These are phyloP conservation scores for Pichia phayaonensis DNA, from an alignment of 805 yeast species.

Conservation along the genomic window DNA sequence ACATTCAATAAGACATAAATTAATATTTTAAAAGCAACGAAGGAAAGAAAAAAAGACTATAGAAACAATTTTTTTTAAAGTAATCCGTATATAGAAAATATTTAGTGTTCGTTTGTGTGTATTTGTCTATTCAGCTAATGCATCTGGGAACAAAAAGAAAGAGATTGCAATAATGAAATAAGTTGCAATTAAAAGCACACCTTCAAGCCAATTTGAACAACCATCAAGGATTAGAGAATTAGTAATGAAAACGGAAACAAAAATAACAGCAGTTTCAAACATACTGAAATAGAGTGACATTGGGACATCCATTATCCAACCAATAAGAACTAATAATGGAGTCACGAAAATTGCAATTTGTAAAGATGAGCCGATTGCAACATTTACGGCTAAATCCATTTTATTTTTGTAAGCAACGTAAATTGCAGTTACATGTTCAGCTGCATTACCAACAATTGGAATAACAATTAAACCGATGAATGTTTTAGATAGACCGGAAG, in stretches of 20 bases:
- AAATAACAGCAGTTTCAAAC: constrained; percentile 88
- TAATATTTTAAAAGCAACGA: neutral
- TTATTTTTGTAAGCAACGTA: constrained; percentile 92
- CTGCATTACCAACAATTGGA: constrained; percentile 98
- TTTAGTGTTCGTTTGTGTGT: neutral
- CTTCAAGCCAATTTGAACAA: constrained; percentile 95
- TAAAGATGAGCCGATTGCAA: constrained; percentile 91
- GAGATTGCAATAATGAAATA: constrained; percentile 84
- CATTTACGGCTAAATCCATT: constrained; percentile 96
- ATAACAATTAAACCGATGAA: constrained; percentile 89
- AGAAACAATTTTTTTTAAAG: neutral
- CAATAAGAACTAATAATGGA: constrained; percentile 87
- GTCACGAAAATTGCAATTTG: constrained; percentile 94
- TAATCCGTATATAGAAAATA: neutral
- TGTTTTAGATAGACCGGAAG: constrained; percentile 85
- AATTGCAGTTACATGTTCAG: constrained; percentile 96
- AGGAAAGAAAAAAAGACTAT: neutral
- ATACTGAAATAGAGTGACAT: constrained; percentile 90
- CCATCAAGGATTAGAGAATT: constrained; percentile 89
- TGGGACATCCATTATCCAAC: constrained; percentile 89
- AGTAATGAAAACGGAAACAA: constrained; percentile 81
- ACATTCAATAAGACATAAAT: neutral
- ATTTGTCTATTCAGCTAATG: constrained; percentile 16
- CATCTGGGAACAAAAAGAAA: constrained; percentile 80
- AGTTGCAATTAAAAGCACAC: constrained; percentile 83